Evolutionary conservation across 345 rosid species (phyloP), one percentile per base, ranked within the genome.

Genomic region (Physaria fendleri): DNA sequence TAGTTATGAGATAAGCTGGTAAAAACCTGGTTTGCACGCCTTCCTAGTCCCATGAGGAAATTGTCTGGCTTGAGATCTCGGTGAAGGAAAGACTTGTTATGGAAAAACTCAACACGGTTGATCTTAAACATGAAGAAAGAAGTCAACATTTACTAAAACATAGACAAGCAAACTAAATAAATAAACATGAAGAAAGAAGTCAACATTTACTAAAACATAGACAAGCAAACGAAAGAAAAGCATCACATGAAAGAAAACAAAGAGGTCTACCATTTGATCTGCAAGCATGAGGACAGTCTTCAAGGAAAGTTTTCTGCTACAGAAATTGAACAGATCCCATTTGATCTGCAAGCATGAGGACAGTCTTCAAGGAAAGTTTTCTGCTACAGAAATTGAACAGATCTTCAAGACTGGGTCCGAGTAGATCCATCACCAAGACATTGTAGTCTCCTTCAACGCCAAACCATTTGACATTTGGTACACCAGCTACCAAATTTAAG

Each of bases 401-500:
- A 66, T 82, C 88, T 71, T 82, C 88, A 32, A 80, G 80, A 77
- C 85, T 82, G 5, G 88, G 88, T 23, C 88, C 88, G 13, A 83
- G 79, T 61, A 83, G 72, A 37, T 83, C 88, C 39, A 83, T 83
- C 20, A 78, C 83, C 79, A 83, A 74, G 38, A 76, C 71, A 71
- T 80, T 82, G 69, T 78, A 76, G 8, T 80, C 88, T 2, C 77
- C 80, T 60, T 83, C 85, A 52, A 80, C 80, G 48, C 88, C 88
- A 59, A 72, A 83, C 85, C 85, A 83, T 52, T 78, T 80, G 23
- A 78, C 77, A 60, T 78, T 77, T 2, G 85, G 83, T 67, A 82
- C 69, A 62, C 85, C 88, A 55, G 77, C 85, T 82, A 83, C 56
- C 76, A 62, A 42, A 57, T 51, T 13, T 12, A 57, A 22, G 4